Percentiles rank a stretch among this genome's conserved stretches.
These are phyloP conservation scores for Dovyalis caffra DNA, from an alignment of 345 rosid genomes.

Conservation along the genomic window DNA sequence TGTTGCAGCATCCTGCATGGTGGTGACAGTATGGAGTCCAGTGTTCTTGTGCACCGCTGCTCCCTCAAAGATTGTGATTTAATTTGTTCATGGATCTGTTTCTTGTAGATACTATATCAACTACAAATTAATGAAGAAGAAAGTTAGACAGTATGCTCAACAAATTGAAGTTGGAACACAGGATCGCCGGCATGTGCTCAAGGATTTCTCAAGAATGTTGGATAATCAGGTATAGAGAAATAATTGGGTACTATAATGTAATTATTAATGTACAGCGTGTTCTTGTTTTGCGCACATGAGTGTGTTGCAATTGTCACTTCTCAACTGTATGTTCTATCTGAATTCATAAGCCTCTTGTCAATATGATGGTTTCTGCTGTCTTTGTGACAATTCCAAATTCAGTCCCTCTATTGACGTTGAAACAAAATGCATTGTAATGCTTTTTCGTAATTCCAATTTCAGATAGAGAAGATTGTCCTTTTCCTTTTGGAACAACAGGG, in stretches of 20 bases:
- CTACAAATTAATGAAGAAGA: conserved; percentile 94
- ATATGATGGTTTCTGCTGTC: background rate
- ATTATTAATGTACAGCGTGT: background rate
- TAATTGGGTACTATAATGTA: background rate
- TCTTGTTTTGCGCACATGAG: background rate
- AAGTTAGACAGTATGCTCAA: conserved; percentile 73
- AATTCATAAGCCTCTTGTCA: background rate
- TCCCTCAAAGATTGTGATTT: background rate
- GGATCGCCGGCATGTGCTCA: conserved; percentile 87
- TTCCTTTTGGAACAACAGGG: conserved; percentile 98
- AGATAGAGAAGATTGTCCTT: conserved; percentile 95
- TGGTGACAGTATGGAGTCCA: background rate
- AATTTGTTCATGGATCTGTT: conserved; percentile 8
- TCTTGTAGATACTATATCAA: conserved; percentile 79
- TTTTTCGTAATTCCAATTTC: conserved; percentile 26
- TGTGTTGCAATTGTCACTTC: background rate
- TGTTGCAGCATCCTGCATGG: background rate
- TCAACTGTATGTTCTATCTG: background rate
- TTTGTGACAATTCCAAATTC: background rate
- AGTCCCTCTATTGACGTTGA: background rate
- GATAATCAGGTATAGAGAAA: conserved; percentile 65
- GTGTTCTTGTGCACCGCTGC: background rate
- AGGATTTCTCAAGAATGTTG: conserved; percentile 97
- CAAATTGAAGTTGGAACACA: conserved; percentile 74
- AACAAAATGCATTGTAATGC: background rate